Evolutionary conservation across 176 grass and related monocot genomes (phyloP), one percentile per base, ranked within the genome.

Genomic region (Chloris gayana): DNA sequence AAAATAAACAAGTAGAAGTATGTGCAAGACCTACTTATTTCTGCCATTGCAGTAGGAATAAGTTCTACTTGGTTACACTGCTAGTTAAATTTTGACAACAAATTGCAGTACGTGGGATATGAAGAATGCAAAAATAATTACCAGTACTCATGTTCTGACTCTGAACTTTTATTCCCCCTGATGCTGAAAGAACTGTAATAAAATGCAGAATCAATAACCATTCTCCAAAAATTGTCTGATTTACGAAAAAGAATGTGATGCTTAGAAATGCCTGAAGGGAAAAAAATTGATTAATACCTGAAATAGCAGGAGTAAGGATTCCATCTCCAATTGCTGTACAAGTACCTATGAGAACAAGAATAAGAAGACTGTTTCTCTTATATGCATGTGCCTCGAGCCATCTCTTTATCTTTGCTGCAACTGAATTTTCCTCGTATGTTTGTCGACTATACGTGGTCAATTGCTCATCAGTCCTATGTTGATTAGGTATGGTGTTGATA

Each of bases 311-410:
- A 77, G 97, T 99, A 82, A 99, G 93, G 78, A 99, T 99, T 14
- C 97, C 97, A 89, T 99, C 97, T 73, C 97, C 97, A 70, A 99
- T 99, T 64, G 97, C 97, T 87, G 89, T 99, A 89, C 97, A 99
- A 75, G 97, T 99, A 70, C 97, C 93, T 74, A 99, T 61, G 50
- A 99, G 91, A 56, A 99, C 97, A 77, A 99, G 34, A 91, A 99
- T 86, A 84, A 99, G 90, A 86, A 99, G 86, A 58, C 75, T 81
- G 54, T 99, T 96, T 80, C 67, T 96, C 81, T 96, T 99, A 76
- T 93, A 99, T 30, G 84, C 50, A 76, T 91, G 82, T 45, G 88
- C 63, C 74, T 99, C 97, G 37, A 99, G 71, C 97, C 97, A 99
- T 78, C 73, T 74, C 77, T 99, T 96, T 75, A 95, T 90, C 82